These are phyloP conservation scores for Powellomyces hirtus DNA, from an alignment of 192 early-diverging fungal genomes.

Conservation along the genomic window DNA sequence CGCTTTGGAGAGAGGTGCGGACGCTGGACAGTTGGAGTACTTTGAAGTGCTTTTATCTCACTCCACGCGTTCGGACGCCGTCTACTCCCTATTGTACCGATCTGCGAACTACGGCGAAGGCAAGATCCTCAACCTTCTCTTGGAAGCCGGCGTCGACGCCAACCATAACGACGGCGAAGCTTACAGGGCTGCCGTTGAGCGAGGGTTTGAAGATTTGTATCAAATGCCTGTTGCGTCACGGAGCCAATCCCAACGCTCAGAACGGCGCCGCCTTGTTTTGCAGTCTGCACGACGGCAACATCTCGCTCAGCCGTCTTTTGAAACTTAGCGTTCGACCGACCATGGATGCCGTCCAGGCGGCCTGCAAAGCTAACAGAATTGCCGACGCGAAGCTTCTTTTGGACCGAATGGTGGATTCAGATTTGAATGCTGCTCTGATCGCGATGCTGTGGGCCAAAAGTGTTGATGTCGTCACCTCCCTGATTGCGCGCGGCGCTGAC, in stretches of 20 bases:
- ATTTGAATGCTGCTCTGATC: background rate
- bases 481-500: background rate
- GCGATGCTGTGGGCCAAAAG: background rate
- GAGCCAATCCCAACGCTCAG: background rate
- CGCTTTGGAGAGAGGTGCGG: background rate
- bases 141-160: background rate
- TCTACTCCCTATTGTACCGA: background rate
- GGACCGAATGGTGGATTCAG: background rate
- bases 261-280: background rate
- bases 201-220: background rate
- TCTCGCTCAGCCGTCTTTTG: background rate
- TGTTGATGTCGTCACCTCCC: background rate
- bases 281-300: background rate
- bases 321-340: background rate
- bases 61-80: background rate
- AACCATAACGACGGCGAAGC: background rate
- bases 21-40: background rate
- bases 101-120: background rate
- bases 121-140: background rate
- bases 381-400: background rate
- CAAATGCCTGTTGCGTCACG: background rate
- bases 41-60: background rate
- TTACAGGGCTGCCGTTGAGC: background rate
- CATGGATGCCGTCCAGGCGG: background rate
- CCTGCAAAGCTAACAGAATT: background rate